phyloP scores from a whole-genome alignment of 345 rosid species.

The Hibiscus trionum region DNA sequence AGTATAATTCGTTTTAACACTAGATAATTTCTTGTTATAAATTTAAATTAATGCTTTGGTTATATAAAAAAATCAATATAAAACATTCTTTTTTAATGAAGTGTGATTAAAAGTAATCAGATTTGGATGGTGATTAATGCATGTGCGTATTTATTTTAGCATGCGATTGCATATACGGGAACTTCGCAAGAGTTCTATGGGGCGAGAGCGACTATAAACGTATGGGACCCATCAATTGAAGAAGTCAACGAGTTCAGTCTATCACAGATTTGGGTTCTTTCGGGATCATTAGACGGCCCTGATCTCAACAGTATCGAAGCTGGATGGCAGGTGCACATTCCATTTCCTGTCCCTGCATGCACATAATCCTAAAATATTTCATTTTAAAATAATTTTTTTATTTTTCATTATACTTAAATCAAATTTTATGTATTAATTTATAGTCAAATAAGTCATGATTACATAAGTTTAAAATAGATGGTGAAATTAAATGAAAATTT shows the following conservation, averaged over 20 bases:
- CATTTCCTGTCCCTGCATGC: slow-evolving; percentile 21
- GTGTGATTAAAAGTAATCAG: neutral
- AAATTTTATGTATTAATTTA: neutral
- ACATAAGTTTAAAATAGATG: no score
- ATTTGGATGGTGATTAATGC: neutral
- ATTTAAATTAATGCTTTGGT: neutral
- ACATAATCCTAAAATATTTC: neutral
- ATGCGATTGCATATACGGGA: slow-evolving; percentile 91
- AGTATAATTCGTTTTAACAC: no score
- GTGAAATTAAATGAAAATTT: no score
- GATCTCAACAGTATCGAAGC: slow-evolving; percentile 99
- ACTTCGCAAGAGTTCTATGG: slow-evolving; percentile 61
- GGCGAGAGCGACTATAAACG: slow-evolving; percentile 87
- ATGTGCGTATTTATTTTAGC: slow-evolving; percentile 33
- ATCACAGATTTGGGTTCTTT: slow-evolving; percentile 92
- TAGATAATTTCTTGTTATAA: no score
- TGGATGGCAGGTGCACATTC: slow-evolving; percentile 94
- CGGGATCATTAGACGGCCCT: slow-evolving; percentile 89
- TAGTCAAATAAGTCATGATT: neutral
- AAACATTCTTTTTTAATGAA: neutral
- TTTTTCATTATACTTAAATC: neutral
- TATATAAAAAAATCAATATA: neutral
- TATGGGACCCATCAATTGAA: slow-evolving; percentile 90
- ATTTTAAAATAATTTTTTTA: neutral
- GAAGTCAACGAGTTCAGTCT: slow-evolving; percentile 90